Base-by-base conservation (phyloP, 306 rosid genomes). In the Psophocarpus tetragonolobus region DNA sequence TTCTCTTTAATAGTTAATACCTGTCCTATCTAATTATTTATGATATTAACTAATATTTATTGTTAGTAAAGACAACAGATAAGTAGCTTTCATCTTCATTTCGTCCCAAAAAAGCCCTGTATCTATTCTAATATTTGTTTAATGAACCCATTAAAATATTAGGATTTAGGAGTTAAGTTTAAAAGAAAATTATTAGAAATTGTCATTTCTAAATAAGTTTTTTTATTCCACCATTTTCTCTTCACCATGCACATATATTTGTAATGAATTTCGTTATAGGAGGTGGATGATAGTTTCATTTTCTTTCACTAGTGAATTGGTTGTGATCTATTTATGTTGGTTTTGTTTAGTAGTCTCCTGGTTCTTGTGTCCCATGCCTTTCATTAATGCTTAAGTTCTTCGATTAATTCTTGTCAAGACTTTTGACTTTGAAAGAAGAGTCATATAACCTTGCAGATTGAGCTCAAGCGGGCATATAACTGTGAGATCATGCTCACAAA, bases 401-500 rank as follows among this genome's bases (percentile, higher is more conserved):
- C 44, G 53, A 75, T 64, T 56, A 79, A 39, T 63, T 54, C 17
- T 73, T 65, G 62, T 58, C 23, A 48, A 64, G 48, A 4, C 21
- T 14, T 29, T 27, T 45, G 65, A 56, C 76, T 10, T 82, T 72
- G 50, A 69, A 57, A 21, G 33, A 57, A 47, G 33, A 36, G 80
- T 42, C 71, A 47, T 77, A 67, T 74, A 50, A 58, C 77, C 71
- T 81, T 87, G 88, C 96, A 96, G 99, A 88, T 96, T 87, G 99
- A 96, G 82, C 90, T 96, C 50, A 90, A 98, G 79, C 88, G 97
- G 60, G 98, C 99, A 1, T 91, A 96, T 91, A 96, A 96, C 82
- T 96, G 99, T 47, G 99, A 96, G 84, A 96, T 96, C 84, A 96
- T 96, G 99, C 99, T 96, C 73, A 76, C 96, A 57, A 92, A 96